A percentile compares a stretch with the other conserved stretches of the same genome.
These are phyloP conservation scores for Piromyces sp. DNA, from an alignment of 192 early-diverging fungal species.

Conservation along the genomic window DNA sequence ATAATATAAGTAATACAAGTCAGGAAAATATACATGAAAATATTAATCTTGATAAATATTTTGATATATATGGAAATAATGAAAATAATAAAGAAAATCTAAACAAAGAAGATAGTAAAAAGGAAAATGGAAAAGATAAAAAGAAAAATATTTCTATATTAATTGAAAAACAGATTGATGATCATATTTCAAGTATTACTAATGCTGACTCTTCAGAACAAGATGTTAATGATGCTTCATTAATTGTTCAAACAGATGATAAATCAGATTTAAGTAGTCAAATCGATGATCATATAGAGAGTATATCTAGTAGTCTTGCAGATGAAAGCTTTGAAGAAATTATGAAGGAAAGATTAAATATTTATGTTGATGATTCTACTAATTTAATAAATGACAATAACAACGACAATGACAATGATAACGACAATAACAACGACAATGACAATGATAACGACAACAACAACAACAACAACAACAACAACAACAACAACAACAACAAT, in stretches of 20 bases:
- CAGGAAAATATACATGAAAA: neutral
- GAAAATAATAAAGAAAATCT: too few relatives aligned
- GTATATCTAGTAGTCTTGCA: neutral
- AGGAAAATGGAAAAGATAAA: neutral
- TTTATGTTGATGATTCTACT: neutral
- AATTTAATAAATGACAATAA: neutral
- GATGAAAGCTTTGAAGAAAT: neutral
- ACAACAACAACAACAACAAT: too few relatives aligned
- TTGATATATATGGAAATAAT: neutral
- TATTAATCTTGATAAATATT: neutral
- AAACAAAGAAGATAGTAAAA: too few relatives aligned
- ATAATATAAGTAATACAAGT: neutral
- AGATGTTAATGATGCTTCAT: neutral
- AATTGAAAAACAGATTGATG: neutral
- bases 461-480: too few relatives aligned
- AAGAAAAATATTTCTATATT: neutral
- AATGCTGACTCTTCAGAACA: neutral
- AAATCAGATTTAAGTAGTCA: neutral
- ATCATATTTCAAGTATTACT: neutral
- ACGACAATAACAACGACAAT: too few relatives aligned
- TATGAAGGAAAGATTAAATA: neutral
- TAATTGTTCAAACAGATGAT: neutral
- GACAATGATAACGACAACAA: too few relatives aligned
- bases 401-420: too few relatives aligned
- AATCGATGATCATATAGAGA: neutral